These are phyloP conservation scores for Zasmidium citrigriseum DNA, from an alignment of 2,329 filamentous ascomycete species.

Conservation along the genomic window DNA sequence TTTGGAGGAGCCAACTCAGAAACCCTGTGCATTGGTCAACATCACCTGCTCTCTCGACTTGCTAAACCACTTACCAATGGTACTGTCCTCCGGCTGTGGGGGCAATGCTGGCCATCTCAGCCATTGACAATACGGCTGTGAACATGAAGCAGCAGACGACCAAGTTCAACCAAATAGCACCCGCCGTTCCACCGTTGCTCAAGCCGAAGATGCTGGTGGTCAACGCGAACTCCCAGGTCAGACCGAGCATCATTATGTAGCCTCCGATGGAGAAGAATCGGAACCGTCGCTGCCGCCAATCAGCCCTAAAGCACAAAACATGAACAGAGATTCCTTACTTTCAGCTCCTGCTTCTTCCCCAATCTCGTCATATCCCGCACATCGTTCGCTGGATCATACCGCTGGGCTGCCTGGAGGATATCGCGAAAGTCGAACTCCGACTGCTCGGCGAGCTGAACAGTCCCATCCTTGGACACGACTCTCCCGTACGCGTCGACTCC, in stretches of 20 bases:
- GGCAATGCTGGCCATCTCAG: slow-evolving; percentile 2
- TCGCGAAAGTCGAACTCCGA: not conserved
- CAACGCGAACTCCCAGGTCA: slow-evolving; percentile 13
- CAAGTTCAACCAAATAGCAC: not conserved
- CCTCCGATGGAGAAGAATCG: slow-evolving; percentile 16
- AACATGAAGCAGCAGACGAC: not conserved
- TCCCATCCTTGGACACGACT: not conserved
- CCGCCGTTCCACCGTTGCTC: slow-evolving; percentile 18
- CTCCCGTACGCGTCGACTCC: not conserved
- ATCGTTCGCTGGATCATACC: not conserved
- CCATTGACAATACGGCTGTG: not conserved
- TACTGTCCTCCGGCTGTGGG: slow-evolving; percentile 23
- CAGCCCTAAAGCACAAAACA: not conserved
- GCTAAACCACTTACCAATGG: not conserved
- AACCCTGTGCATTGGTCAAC: not conserved
- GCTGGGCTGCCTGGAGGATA: not conserved
- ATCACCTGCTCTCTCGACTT: not conserved
- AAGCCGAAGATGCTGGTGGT: slow-evolving; percentile 17
- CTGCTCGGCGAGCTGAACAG: not conserved
- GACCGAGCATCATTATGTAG: slow-evolving; percentile 25
- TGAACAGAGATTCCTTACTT: not conserved
- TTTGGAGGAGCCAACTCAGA: slow-evolving; percentile 29
- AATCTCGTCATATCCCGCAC: not conserved
- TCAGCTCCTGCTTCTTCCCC: slow-evolving; percentile 4
- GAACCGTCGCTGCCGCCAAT: not conserved